Conservation (phyloP, 2,329 filamentous ascomycete genomes). For the Colletotrichum chrysophilum region DNA sequence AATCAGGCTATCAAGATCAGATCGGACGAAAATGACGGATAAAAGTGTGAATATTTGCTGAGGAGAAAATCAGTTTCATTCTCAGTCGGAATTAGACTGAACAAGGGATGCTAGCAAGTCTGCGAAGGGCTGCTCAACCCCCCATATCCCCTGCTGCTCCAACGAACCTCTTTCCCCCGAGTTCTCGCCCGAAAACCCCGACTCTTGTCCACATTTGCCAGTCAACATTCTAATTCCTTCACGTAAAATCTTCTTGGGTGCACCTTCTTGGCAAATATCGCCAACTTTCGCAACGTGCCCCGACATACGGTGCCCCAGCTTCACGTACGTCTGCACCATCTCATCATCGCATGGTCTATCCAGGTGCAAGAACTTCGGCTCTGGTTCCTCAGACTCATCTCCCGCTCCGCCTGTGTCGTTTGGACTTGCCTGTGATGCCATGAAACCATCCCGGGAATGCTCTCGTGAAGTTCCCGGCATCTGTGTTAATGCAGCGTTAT, state of each 20-base stretch:
- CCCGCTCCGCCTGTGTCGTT: background rate
- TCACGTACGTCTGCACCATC: slow-evolving; percentile 60
- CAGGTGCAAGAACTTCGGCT: slow-evolving; percentile 52
- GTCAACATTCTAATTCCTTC: slow-evolving; percentile 17
- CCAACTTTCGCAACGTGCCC: slow-evolving; percentile 58
- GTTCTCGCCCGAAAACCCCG: background rate
- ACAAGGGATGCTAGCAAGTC: background rate
- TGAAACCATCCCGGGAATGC: background rate
- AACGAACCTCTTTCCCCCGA: background rate
- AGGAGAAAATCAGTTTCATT: background rate
- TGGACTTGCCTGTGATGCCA: background rate
- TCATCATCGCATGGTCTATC: slow-evolving; percentile 64
- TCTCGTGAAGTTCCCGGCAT: background rate
- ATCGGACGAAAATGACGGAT: background rate
- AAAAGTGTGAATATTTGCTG: background rate
- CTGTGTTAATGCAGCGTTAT: background rate
- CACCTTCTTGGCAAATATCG: slow-evolving; percentile 40
- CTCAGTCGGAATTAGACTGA: background rate
- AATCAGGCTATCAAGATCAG: background rate
- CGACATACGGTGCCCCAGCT: slow-evolving; percentile 50
- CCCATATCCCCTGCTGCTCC: background rate
- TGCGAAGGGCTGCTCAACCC: background rate
- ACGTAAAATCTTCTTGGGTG: slow-evolving; percentile 22
- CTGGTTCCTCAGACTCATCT: background rate
- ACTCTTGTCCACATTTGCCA: background rate